A percentile compares a stretch with the other conserved stretches of the same genome.
These are phyloP conservation scores for Populus pruinosa DNA, from an alignment of 345 rosid genomes.

Conservation along the genomic window DNA sequence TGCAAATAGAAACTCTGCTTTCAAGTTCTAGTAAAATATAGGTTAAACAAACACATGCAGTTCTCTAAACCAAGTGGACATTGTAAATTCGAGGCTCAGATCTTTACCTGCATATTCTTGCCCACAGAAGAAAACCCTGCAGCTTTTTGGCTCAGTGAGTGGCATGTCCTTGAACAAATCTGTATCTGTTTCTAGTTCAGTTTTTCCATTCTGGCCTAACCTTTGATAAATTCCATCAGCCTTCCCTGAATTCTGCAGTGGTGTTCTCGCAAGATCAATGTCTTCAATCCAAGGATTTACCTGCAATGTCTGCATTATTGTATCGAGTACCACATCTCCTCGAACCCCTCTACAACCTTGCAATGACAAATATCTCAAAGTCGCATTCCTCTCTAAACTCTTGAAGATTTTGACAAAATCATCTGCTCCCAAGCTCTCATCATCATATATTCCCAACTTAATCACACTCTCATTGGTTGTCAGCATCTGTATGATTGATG, in stretches of 20 bases:
- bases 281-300: slow-evolving; percentile 88
- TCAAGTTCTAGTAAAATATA: slow-evolving; percentile 1
- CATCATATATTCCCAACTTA: slow-evolving; percentile 64
- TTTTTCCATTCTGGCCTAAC: slow-evolving; percentile 64
- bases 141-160: slow-evolving; percentile 72
- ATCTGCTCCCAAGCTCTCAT: slow-evolving; percentile 67
- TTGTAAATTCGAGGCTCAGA: neutral
- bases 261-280: slow-evolving; percentile 77
- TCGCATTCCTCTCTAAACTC: slow-evolving; percentile 71
- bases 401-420: slow-evolving; percentile 67
- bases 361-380: slow-evolving; percentile 62
- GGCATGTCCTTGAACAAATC: slow-evolving; percentile 85
- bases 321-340: slow-evolving; percentile 60
- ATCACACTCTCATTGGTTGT: slow-evolving; percentile 66
- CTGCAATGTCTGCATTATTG: slow-evolving; percentile 73
- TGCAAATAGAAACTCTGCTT: slow-evolving; percentile 22
- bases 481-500: slow-evolving; percentile 71
- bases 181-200: slow-evolving; percentile 46
- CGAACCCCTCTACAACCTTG: slow-evolving; percentile 85
- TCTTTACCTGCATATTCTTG: slow-evolving; percentile 80
- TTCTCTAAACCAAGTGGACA: neutral
- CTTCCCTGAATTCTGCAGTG: slow-evolving; percentile 63
- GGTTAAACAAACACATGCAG: neutral
- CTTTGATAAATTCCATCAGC: slow-evolving; percentile 67
- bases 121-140: slow-evolving; percentile 88